Conservation (phyloP, 768 basidiomycete species). For the Neoboletus brunneissimus region DNA sequence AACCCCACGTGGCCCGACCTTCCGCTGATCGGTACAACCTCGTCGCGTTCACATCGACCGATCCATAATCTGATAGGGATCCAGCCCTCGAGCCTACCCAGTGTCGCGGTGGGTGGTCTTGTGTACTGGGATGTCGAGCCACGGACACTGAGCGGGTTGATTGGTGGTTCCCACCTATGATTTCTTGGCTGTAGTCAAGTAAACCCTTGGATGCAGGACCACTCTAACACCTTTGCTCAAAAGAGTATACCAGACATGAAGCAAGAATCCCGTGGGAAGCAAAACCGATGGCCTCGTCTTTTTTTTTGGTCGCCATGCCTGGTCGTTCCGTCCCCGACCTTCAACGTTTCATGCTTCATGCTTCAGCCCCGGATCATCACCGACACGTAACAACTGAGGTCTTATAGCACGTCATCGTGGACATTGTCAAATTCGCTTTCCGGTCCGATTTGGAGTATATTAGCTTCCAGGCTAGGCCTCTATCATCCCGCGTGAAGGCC, state of each 20-base stretch:
- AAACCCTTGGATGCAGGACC: not conserved
- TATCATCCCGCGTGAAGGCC: not conserved
- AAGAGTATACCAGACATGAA: not conserved
- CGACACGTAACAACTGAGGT: not conserved
- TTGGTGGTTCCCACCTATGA: not conserved
- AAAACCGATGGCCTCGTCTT: too few relatives aligned
- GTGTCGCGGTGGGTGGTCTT: not conserved
- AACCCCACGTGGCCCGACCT: not conserved
- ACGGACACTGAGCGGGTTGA: too few relatives aligned
- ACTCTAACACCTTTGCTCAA: too few relatives aligned
- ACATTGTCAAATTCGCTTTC: not conserved
- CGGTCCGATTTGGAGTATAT: not conserved
- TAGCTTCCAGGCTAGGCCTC: not conserved
- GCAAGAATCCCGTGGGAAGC: not conserved
- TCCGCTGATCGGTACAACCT: not conserved
- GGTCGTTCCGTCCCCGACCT: not conserved
- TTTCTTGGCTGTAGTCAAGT: not conserved
- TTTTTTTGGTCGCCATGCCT: not conserved
- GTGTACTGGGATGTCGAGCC: not conserved
- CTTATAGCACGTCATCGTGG: not conserved
- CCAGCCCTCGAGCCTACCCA: not conserved
- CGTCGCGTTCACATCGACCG: not conserved
- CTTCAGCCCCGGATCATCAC: not conserved
- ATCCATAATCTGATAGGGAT: not conserved
- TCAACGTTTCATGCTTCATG: not conserved